phyloP scores from a whole-genome alignment of 2,329 filamentous ascomycete genomes.

The Shiraia sp. region DNA sequence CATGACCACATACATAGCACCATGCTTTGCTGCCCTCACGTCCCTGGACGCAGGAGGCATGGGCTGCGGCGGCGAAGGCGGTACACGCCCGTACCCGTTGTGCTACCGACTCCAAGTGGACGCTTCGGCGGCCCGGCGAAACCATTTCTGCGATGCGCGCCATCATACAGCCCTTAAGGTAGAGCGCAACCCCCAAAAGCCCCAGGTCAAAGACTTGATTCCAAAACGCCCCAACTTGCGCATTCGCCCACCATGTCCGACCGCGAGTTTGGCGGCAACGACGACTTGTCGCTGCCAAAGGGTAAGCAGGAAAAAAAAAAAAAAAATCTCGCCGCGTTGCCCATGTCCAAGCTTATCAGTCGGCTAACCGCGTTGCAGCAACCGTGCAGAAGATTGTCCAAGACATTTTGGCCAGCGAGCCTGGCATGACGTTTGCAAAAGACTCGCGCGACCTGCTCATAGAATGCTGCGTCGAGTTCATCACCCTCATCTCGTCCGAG shows the following conservation, averaged over 20 bases:
- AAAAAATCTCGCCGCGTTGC: too few species aligned
- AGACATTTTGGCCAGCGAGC: conserved; percentile 81
- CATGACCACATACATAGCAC: too few species aligned
- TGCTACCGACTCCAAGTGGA: too few species aligned
- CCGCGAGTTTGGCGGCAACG: conserved; percentile 50
- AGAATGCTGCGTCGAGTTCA: conserved; percentile 98
- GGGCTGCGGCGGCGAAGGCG: too few species aligned
- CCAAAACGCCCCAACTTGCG: conserved; percentile 9
- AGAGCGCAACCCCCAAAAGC: too few species aligned
- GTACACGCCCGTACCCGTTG: too few species aligned
- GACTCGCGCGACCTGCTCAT: conserved; percentile 94
- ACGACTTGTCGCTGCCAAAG: conserved; percentile 49
- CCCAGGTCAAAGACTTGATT: conserved; percentile 11
- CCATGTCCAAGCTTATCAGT: not conserved
- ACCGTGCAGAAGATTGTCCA: conserved; percentile 84
- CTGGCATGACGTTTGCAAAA: conserved; percentile 86
- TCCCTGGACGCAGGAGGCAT: too few species aligned
- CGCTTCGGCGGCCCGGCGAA: too few species aligned
- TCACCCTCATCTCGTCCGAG: conserved; percentile 96
- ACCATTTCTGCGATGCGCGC: too few species aligned
- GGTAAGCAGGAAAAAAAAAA: too few species aligned
- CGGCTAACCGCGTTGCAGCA: conserved; percentile 49
- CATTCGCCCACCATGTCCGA: conserved; percentile 44
- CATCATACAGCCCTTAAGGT: too few species aligned
- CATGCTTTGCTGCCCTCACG: too few species aligned